A percentile compares a stretch with the other conserved stretches of the same genome.
Conservation (phyloP, 345 rosid genomes). For the Garcia nutans region DNA sequence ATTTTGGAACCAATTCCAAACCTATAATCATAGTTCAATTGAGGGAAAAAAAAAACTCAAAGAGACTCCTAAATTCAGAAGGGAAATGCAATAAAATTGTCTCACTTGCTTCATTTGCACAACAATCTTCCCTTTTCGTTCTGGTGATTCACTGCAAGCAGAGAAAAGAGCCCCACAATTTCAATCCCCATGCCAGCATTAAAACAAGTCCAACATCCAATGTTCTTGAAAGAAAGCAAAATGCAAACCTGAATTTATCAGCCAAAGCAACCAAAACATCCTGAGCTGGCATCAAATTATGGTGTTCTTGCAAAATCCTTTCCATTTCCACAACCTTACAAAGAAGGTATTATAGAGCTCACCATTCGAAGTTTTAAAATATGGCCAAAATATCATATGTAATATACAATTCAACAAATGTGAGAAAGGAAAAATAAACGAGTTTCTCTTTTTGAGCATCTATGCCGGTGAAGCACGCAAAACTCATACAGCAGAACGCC, state of each 20-base stretch:
- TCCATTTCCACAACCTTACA: conserved; percentile 91
- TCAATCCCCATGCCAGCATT: background rate
- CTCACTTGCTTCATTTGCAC: conserved; percentile 97
- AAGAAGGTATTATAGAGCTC: background rate
- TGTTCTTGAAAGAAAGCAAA: conserved; percentile 10
- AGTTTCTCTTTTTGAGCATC: background rate
- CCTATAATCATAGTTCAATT: conserved; percentile 39
- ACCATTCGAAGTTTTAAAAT: background rate
- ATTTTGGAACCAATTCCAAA: conserved; percentile 99
- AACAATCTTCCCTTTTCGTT: conserved; percentile 73
- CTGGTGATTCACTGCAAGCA: conserved; percentile 64
- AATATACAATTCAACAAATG: background rate
- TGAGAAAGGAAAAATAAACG: background rate
- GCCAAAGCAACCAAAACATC: conserved; percentile 78
- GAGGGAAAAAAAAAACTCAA: background rate
- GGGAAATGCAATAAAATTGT: conserved; percentile 6
- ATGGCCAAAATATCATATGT: background rate
- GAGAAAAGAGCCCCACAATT: conserved; percentile 13
- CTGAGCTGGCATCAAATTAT: conserved; percentile 69
- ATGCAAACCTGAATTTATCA: conserved; percentile 77
- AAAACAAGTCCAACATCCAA: conserved; percentile 3
- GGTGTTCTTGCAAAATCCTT: conserved; percentile 71
- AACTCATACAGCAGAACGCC: background rate
- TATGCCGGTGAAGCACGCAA: background rate
- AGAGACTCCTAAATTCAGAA: conserved; percentile 4